Evolutionary conservation across 2,329 filamentous ascomycete species (phyloP), one percentile per base, ranked within the genome.

Genomic region (Fusarium floridanum): DNA sequence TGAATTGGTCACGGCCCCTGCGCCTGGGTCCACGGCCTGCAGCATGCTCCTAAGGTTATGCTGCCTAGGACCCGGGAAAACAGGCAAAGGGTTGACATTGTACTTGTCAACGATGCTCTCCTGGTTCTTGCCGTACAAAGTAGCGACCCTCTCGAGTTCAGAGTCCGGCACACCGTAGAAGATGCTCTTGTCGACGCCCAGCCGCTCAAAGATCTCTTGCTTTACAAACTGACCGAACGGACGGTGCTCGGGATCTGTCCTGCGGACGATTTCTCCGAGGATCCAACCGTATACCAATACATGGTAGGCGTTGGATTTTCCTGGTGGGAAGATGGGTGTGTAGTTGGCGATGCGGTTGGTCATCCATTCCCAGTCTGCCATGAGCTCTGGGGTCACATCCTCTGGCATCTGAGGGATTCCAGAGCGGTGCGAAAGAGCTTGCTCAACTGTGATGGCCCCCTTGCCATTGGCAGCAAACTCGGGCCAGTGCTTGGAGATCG

Each of bases 321-420:
- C 67, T 1, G 67, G 67, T 6, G 37, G 34, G 17, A 70, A 70
- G 3, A 63, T 45, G n/a, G 68, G 68, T 14, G 39, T 56, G 2
- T 55, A 56, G 20, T 41, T 24, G 4, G 53, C 68, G 32, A 70
- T 61, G 4, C 45, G 41, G 27, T 29, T 5, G 6, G 50, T 53
- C 68, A 70, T 70, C 68, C 68, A 70, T 17, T 61, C 53, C 68
- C 68, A 70, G 41, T 70, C 41, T 2, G 64, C 68, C 68, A 70
- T 67, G 17, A 60, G 24, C 36, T 67, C 64, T 2, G 60, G 55
- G 7, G 68, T 67, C 12, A 61, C 57, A 1, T 24, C 59, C n/a
- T 53, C 64, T 4, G 68, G 68, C 68, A 70, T 70, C 29, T 70
- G 64, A 3, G 68, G 68, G 22, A 70, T 70, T 1, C 68, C 68